phyloP scores from a whole-genome alignment of 2,329 filamentous ascomycete genomes.

The Leptosphaerulina australis region DNA sequence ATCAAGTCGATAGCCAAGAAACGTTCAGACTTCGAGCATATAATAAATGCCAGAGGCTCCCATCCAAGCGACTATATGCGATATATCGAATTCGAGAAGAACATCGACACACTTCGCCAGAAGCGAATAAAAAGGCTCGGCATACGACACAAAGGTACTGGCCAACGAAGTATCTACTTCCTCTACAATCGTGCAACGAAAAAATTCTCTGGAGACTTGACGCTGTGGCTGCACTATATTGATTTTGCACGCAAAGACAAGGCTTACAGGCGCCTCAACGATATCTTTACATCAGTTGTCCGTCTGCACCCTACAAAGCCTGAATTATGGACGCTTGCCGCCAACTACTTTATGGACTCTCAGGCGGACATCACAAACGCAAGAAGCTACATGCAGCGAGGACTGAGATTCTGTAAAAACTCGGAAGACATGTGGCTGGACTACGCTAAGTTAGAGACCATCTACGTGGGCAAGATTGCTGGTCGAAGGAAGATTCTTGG shows the following conservation, averaged over 20 bases:
- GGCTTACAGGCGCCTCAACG: slow-evolving; percentile 64
- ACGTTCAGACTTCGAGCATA: slow-evolving; percentile 91
- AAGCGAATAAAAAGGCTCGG: slow-evolving; percentile 84
- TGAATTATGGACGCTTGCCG: slow-evolving; percentile 83
- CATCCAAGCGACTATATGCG: slow-evolving; percentile 78
- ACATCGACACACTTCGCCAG: slow-evolving; percentile 72
- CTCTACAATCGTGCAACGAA: slow-evolving; percentile 85
- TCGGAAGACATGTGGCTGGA: slow-evolving; percentile 81
- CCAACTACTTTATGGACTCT: slow-evolving; percentile 75
- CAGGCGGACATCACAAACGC: slow-evolving; percentile 88
- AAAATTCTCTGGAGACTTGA: slow-evolving; percentile 80
- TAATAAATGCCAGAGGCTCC: slow-evolving; percentile 76
- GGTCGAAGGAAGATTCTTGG: slow-evolving; percentile 72
- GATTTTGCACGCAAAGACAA: slow-evolving; percentile 74
- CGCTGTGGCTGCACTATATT: slow-evolving; percentile 89
- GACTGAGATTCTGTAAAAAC: slow-evolving; percentile 83
- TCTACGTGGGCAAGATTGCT: slow-evolving; percentile 84
- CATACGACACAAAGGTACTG: slow-evolving; percentile 72
- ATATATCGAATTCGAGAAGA: slow-evolving; percentile 77
- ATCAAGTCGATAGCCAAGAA: slow-evolving; percentile 88
- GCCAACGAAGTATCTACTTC: slow-evolving; percentile 83
- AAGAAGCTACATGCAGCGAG: slow-evolving; percentile 84
- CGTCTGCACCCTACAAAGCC: slow-evolving; percentile 84
- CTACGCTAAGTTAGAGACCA: slow-evolving; percentile 89
- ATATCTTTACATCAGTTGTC: slow-evolving; percentile 70